Base-by-base conservation (phyloP, 495 filamentous ascomycete genomes). In the Trichoderma virens region DNA sequence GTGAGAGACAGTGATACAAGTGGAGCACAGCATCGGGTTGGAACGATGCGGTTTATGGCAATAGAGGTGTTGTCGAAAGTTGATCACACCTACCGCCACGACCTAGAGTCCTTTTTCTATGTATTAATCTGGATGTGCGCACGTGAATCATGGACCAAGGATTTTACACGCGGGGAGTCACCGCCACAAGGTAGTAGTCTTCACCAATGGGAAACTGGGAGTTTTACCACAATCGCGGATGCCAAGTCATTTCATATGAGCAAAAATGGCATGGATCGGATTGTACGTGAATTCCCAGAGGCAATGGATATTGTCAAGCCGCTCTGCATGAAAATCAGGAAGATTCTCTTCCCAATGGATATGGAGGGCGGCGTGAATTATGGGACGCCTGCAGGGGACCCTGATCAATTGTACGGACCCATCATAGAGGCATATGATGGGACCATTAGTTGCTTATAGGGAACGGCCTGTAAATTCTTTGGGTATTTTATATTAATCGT, bases 61-160 rank as follows among this genome's bases (percentile, higher is more conserved):
- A 76, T 79, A 66, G 68, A 75, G 45, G 71, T 80, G 32, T 62
- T 80, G 41, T 43, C 68, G 59, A 65, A 67, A 20, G 61, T 72
- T 60, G 59, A 64, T 59, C 69, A 77, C 65, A 78, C 67, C 45
- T 76, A 77, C 67, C 72, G 69, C 5, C 71, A 77, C 67, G 73
- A 76, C 65, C 66, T 78, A 11, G 75, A 76, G 64, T 78, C 73
- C 6, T 77, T 78, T 38, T 68, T 78, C 65, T 76, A 79, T 66
- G 70, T 77, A 62, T 69, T 78, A n/a, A 62, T 76, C 13, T 78
- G 71, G 73, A 14, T 16, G 39, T 43, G 39, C 16, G 45, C 45
- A 7, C 45, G 45, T 6, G 6, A 54, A 16, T 27, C 45, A 20
- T 54, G 25, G 25, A 6, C 7, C 18, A 54, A 54, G 7, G 25